Evolutionary conservation across 495 filamentous ascomycete species (phyloP).

Genomic region (Talaromyces wortmannii): DNA sequence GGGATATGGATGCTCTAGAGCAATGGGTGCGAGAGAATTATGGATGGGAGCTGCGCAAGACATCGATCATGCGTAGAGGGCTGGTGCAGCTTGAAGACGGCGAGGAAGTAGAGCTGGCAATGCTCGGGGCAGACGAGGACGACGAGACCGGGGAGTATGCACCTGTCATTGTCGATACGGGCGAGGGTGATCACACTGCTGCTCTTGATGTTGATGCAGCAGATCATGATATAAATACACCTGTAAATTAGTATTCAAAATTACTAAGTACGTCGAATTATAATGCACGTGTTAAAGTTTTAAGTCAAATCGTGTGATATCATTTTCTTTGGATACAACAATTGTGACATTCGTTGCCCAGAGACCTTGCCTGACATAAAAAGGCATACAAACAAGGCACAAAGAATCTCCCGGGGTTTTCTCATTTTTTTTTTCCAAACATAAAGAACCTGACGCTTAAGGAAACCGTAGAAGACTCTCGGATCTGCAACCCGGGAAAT

Average conservation of each 20-base stretch:
- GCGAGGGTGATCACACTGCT: background rate
- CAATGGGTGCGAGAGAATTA: constrained; percentile 46
- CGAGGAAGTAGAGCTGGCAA: constrained; percentile 72
- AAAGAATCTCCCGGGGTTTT: constrained; percentile 3
- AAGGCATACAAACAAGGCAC: background rate
- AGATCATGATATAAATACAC: constrained; percentile 1
- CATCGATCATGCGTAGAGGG: constrained; percentile 51
- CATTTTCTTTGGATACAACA: constrained; percentile 4
- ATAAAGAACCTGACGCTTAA: constrained; percentile 1
- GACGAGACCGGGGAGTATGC: constrained; percentile 84
- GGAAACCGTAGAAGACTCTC: background rate
- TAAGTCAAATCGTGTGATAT: constrained; percentile 3
- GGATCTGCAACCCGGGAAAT: constrained; percentile 3
- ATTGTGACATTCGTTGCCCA: constrained; percentile 6
- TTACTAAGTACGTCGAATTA: background rate
- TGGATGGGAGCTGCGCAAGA: constrained; percentile 58
- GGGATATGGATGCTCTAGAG: constrained; percentile 50
- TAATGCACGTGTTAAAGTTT: background rate
- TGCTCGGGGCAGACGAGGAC: constrained; percentile 67
- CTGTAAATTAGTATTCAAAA: background rate
- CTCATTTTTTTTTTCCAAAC: background rate
- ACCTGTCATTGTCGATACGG: constrained; percentile 72
- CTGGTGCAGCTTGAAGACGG: constrained; percentile 74
- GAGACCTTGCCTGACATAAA: background rate
- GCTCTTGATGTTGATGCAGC: background rate